A percentile compares a stretch with the other conserved stretches of the same genome.
Evolutionary conservation across 2,329 filamentous ascomycete genomes (phyloP).

Genomic region (Fusarium anthophilum): DNA sequence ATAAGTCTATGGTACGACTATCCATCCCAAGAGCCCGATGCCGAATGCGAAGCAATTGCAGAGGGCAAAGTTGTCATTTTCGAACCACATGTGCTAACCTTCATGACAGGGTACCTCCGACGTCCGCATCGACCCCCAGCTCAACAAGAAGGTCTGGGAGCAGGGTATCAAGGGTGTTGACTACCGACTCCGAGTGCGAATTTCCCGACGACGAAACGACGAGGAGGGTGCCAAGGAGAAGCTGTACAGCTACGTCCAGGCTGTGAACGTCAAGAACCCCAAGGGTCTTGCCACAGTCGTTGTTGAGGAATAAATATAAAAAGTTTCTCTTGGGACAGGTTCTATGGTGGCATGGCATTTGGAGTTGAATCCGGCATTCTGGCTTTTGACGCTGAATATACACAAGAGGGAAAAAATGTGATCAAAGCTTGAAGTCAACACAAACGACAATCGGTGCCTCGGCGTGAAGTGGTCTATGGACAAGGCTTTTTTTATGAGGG

Average conservation of each 20-base stretch:
- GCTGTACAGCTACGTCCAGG: constrained; percentile 99
- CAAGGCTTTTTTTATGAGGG: constrained; percentile 33
- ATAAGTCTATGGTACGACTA: constrained; percentile 89
- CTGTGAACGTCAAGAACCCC: constrained; percentile 98
- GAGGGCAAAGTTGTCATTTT: constrained; percentile 8
- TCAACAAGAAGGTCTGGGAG: constrained; percentile 99
- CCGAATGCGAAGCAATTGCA: constrained; percentile 20
- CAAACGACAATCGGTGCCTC: constrained; percentile 41
- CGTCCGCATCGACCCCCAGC: constrained; percentile 96
- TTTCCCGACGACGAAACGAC: constrained; percentile 99
- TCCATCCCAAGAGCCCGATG: constrained; percentile 6
- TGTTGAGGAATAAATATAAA: constrained; percentile 74
- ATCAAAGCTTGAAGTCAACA: constrained; percentile 45
- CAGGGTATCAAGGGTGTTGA: constrained; percentile 98
- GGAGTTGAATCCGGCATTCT: constrained; percentile 59
- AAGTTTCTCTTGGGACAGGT: constrained; percentile 53
- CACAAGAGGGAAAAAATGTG: constrained; percentile 50
- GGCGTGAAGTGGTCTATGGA: constrained; percentile 42
- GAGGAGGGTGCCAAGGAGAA: constrained; percentile 99
- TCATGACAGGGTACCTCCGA: constrained; percentile 84
- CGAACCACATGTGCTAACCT: constrained; percentile 31
- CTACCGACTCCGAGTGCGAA: constrained; percentile 96
- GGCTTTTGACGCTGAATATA: constrained; percentile 55
- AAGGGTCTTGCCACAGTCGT: constrained; percentile 96
- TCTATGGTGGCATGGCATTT: constrained; percentile 57